A percentile compares a stretch with the other conserved stretches of the same genome.
Conservation (phyloP, 176 grass and related monocot genomes). For the Aegilops sharonensis region DNA sequence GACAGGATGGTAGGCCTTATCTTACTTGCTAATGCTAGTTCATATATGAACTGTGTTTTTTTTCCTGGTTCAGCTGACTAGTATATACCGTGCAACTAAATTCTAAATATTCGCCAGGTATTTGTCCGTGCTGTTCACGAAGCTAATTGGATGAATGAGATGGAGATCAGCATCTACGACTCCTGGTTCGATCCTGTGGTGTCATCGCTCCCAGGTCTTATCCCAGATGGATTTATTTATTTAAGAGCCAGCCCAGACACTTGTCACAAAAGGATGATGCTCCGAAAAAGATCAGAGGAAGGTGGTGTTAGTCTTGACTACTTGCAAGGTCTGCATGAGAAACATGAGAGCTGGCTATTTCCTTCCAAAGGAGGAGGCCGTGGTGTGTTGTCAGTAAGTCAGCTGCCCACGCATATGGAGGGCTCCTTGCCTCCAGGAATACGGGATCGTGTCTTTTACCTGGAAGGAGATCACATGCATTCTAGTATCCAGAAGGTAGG, state of each 20-base stretch:
- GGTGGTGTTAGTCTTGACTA: constrained; percentile 84
- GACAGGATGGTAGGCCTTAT: constrained; percentile 82
- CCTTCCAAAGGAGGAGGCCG: constrained; percentile 52
- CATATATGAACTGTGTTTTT: neutral
- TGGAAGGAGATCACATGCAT: constrained; percentile 94
- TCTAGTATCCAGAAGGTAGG: constrained; percentile 86
- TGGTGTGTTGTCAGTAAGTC: constrained; percentile 72
- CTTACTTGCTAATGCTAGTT: constrained; percentile 20
- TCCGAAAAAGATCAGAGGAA: constrained; percentile 87
- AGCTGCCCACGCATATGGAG: constrained; percentile 61
- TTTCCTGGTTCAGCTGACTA: neutral
- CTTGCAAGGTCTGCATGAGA: constrained; percentile 87
- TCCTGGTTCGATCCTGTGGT: constrained; percentile 99
- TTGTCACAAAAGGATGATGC: constrained; percentile 89
- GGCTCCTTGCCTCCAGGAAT: constrained; percentile 69
- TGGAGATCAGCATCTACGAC: constrained; percentile 99
- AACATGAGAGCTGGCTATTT: constrained; percentile 93
- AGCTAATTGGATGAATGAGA: constrained; percentile 99
- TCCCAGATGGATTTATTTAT: constrained; percentile 98
- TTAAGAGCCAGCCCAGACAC: constrained; percentile 90
- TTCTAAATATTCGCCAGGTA: constrained; percentile 42
- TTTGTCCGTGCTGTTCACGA: constrained; percentile 96
- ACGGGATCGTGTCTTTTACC: constrained; percentile 72
- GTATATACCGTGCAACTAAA: neutral
- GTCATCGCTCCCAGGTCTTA: constrained; percentile 79